Conservation (phyloP, 192 early-diverging fungal genomes). For the Fimicolochytrium jonesii region DNA sequence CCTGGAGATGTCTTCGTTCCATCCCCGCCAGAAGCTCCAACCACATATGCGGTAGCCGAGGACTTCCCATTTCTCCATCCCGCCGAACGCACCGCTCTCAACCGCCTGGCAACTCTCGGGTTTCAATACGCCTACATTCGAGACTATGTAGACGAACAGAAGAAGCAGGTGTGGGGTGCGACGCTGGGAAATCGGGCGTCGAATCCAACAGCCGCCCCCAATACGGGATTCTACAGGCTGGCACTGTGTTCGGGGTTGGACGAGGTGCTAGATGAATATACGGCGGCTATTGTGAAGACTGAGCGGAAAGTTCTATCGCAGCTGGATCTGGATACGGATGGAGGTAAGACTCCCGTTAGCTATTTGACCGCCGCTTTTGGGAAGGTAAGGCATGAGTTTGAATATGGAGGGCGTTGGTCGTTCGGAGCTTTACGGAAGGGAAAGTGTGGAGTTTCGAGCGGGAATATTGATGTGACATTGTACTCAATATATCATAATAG, state of each 20-base stretch:
- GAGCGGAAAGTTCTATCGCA: conserved; percentile 13
- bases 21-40: not conserved
- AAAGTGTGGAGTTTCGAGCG: conserved; percentile 46
- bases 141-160: conserved; percentile 31
- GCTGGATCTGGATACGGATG: conserved; percentile 22
- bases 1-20: conserved; percentile 67
- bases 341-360: conserved; percentile 31
- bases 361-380: conserved; percentile 48
- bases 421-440: no score
- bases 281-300: conserved; percentile 20
- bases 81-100: conserved; percentile 55
- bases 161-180: not conserved
- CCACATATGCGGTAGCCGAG: conserved; percentile 45
- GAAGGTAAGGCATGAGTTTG: no score
- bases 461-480: conserved; percentile 33
- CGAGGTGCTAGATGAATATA: conserved; percentile 15
- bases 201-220: no score
- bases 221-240: conserved; percentile 45
- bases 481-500: conserved; percentile 40
- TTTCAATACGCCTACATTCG: conserved; percentile 42
- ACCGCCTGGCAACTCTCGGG: conserved; percentile 58
- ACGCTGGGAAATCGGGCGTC: not conserved
- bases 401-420: no score
- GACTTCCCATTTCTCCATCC: conserved; percentile 65
- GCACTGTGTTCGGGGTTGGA: conserved; percentile 50